Base-by-base conservation (phyloP, 139 green algal genomes). In the Spirogloea muscicola region DNA sequence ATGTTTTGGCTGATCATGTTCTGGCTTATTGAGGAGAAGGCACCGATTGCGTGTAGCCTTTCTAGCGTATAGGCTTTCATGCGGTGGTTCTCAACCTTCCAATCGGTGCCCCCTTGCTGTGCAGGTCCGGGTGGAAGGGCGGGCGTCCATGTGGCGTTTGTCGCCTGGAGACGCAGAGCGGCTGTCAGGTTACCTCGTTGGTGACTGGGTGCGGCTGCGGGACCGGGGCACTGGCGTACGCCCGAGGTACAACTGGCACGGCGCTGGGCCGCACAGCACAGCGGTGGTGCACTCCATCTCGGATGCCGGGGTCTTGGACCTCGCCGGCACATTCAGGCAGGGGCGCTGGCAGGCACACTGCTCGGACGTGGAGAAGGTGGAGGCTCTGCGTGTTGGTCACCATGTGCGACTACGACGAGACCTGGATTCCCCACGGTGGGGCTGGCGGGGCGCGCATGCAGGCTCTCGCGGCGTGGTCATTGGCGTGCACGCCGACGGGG, bases 401-500 rank as follows among this genome's bases (percentile, higher is more conserved):
- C 46, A 70, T 60, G 60, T 70, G 37, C 44, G 42, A 7, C 34
- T 70, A 67, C 40, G 42, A 7, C 5, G 46, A 9, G 41, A 51
- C 7, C 34, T 70, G 36, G 5, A 57, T 5, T 6, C 18, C 5
- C 60, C 60, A 68, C 40, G 60, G 9, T 70, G 60, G 60, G 60
- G 60, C 9, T 70, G 60, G 60, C 40, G 60, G 42, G 60, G 60
- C 7, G 60, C 42, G 5, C 36, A 57, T 7, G 31, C 7, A 7
- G 41, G 9, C 6, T 55, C 31, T 60, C 18, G 60, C 18, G 60
- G 60, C 6, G 60, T 70, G 6, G 60, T 70, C 7, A 33, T 70
- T 55, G 60, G 60, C 40, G 60, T 70, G 44, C 60, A 70, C 42
- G 46, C 44, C 7, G 60, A 70, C 42, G 60, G 60, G 18, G 60